Conservation (phyloP, 768 basidiomycete genomes). For the Tephrocybe sp. region DNA sequence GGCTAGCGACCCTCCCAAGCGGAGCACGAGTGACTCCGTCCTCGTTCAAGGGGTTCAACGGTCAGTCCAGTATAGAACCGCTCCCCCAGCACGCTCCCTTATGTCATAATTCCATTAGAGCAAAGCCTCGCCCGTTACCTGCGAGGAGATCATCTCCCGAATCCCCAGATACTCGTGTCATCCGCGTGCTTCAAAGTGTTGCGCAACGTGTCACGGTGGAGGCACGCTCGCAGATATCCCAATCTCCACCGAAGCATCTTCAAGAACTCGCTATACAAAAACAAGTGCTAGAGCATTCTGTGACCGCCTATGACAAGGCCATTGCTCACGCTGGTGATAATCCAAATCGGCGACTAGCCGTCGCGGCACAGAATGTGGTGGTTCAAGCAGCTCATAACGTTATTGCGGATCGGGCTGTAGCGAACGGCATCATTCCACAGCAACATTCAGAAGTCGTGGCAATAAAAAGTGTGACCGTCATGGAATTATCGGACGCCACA, state of each 20-base stretch:
- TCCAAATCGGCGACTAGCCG: conserved; percentile 58
- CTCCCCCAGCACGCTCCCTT: not conserved
- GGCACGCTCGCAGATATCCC: conserved; percentile 61
- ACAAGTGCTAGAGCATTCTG: conserved; percentile 67
- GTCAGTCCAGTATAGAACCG: conserved; percentile 19
- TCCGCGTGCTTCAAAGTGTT: conserved; percentile 72
- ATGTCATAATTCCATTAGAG: conserved; percentile 14
- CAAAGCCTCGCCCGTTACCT: conserved; percentile 27
- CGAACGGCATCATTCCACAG: conserved; percentile 33
- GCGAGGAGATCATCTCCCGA: conserved; percentile 18
- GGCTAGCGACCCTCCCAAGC: conserved; percentile 38
- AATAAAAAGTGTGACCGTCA: conserved; percentile 48
- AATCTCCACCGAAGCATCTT: conserved; percentile 47
- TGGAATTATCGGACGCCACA: conserved; percentile 50
- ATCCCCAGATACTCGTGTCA: conserved; percentile 66
- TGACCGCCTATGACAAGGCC: conserved; percentile 73
- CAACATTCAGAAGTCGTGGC: conserved; percentile 38
- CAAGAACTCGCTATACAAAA: conserved; percentile 79
- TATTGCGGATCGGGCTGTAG: conserved; percentile 44
- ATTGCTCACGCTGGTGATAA: conserved; percentile 46
- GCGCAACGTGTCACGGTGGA: conserved; percentile 78
- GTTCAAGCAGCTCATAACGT: conserved; percentile 76
- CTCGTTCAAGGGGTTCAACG: conserved; percentile 39
- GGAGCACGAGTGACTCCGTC: conserved; percentile 47
- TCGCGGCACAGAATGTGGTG: conserved; percentile 80